Evolutionary conservation across 805 yeast genomes (phyloP).

Genomic region (Brettanomyces anomalus): DNA sequence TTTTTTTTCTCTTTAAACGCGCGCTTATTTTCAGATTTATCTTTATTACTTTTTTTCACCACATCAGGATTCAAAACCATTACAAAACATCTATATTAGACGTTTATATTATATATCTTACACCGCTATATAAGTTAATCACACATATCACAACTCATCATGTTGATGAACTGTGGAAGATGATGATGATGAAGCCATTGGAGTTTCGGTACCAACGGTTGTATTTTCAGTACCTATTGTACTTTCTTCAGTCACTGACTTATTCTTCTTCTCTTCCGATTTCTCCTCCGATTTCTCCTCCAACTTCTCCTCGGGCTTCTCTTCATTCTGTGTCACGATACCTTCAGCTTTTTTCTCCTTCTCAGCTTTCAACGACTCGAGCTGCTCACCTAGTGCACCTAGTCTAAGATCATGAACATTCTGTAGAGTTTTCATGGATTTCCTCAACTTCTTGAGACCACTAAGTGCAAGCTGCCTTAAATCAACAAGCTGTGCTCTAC

Average conservation of each 20-base stretch:
- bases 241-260: background rate
- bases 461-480: conserved; percentile 15
- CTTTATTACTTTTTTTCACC: background rate
- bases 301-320: background rate
- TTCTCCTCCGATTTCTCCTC: too few relatives aligned
- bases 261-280: background rate
- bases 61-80: too few relatives aligned
- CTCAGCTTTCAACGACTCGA: conserved; percentile 9
- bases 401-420: conserved; percentile 22
- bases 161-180: background rate
- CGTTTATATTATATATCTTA: too few relatives aligned
- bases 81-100: too few relatives aligned
- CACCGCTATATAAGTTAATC: too few relatives aligned
- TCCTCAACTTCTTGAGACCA: conserved; percentile 12
- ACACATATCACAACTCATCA: background rate
- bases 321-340: too few relatives aligned
- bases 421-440: conserved; percentile 10
- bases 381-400: conserved; percentile 15
- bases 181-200: background rate
- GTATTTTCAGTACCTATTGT: background rate
- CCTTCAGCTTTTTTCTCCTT: too few relatives aligned
- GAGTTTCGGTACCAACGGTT: too few relatives aligned
- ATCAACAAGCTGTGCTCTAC: conserved; percentile 17
- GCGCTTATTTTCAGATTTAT: background rate
- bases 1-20: too few relatives aligned